phyloP scores from a whole-genome alignment of 83 land plant genomes.

The Larix sibirica region DNA sequence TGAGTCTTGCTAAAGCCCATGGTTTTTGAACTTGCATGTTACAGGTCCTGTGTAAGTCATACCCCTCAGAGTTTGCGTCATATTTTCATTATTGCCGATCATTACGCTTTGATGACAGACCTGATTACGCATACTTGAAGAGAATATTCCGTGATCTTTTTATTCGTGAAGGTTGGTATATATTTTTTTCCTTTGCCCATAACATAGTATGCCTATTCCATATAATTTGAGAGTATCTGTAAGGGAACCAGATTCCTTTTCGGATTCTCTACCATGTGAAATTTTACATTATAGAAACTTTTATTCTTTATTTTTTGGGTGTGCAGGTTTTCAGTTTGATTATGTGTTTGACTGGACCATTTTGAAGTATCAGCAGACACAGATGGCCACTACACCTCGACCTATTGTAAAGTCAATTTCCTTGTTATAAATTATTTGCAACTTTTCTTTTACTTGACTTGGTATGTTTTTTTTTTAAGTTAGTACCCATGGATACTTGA shows the following conservation, averaged over 20 bases:
- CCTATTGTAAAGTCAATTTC: constrained; percentile 22
- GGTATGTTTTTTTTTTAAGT: neutral
- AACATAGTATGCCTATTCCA: too few species aligned
- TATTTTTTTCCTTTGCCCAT: too few species aligned
- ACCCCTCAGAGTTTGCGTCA: constrained; percentile 60
- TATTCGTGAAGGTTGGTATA: constrained; percentile 24
- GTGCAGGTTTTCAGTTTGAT: constrained; percentile 54
- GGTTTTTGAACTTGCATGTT: constrained; percentile 3
- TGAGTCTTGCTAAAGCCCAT: neutral
- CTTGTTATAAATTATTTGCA: constrained; percentile 1
- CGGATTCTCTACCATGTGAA: too few species aligned
- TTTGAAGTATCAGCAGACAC: constrained; percentile 64
- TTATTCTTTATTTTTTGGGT: neutral
- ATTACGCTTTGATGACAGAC: constrained; percentile 68
- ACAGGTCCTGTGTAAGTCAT: constrained; percentile 58
- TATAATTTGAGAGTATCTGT: too few species aligned
- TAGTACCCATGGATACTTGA: neutral
- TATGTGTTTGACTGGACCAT: constrained; percentile 73
- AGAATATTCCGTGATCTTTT: constrained; percentile 33
- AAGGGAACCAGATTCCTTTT: too few species aligned
- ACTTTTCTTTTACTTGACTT: neutral
- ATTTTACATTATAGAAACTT: too few species aligned
- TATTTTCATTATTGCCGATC: constrained; percentile 61
- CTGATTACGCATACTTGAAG: constrained; percentile 52
- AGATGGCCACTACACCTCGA: constrained; percentile 27